phyloP scores from a whole-genome alignment of 1,139 yeast genomes.

The Waltiozyma solani region DNA sequence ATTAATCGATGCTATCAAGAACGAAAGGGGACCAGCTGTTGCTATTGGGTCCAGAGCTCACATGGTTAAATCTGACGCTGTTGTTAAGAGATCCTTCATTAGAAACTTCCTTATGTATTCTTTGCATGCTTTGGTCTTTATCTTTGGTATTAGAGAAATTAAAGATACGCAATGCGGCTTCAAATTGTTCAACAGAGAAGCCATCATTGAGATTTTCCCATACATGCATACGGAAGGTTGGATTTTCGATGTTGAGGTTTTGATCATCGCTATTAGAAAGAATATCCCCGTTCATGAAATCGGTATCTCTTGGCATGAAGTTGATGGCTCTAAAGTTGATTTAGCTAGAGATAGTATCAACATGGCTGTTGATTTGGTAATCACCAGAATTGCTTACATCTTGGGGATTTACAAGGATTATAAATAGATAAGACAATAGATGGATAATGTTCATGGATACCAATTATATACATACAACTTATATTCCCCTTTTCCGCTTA shows the following conservation, averaged over 20 bases:
- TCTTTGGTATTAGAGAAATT: constrained; percentile 81
- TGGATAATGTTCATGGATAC: too few species aligned
- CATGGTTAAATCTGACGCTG: constrained; percentile 94
- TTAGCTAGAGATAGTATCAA: constrained; percentile 82
- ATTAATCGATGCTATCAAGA: constrained; percentile 35
- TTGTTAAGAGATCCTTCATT: constrained; percentile 80
- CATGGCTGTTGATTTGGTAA: constrained; percentile 94
- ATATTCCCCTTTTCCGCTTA: neutral
- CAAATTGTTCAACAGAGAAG: constrained; percentile 70
- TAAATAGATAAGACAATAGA: too few species aligned
- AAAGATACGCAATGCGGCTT: constrained; percentile 97
- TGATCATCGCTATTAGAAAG: constrained; percentile 71
- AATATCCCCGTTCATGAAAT: constrained; percentile 60
- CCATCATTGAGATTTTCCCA: constrained; percentile 65
- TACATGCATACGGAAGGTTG: constrained; percentile 95
- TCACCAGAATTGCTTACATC: constrained; percentile 80
- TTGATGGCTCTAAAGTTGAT: constrained; percentile 89
- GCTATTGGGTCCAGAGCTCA: constrained; percentile 95
- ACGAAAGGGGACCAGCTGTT: constrained; percentile 33
- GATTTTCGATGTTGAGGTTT: constrained; percentile 94
- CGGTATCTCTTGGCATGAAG: constrained; percentile 94
- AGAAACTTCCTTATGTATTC: constrained; percentile 92
- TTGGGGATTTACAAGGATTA: constrained; percentile 63
- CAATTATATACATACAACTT: too few species aligned
- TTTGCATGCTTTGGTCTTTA: constrained; percentile 71